Percentiles rank a stretch among this genome's conserved stretches.
These are phyloP conservation scores for Pythium chondricola DNA, from an alignment of 352 stramenopile species.

Conservation along the genomic window DNA sequence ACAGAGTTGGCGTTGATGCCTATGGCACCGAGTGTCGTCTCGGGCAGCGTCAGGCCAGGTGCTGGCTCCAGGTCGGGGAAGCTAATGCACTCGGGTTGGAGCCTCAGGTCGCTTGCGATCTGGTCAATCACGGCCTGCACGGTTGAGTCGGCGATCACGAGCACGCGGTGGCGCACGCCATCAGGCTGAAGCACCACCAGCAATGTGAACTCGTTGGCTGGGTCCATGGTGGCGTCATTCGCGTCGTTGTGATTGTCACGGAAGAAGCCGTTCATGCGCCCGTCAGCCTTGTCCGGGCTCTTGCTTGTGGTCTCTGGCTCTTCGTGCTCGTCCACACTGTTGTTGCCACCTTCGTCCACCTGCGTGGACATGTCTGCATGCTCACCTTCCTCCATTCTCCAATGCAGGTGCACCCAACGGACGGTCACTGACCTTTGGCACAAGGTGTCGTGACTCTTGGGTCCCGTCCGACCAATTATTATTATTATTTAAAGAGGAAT, in stretches of 20 bases:
- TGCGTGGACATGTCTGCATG: constrained; percentile 1
- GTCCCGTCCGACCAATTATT: too few relatives aligned
- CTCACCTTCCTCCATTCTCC: not conserved
- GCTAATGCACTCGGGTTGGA: constrained; percentile 45
- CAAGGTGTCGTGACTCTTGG: too few relatives aligned
- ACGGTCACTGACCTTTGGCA: too few relatives aligned
- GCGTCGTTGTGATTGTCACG: constrained; percentile 4
- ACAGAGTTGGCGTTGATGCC: constrained; percentile 26
- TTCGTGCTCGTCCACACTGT: not conserved
- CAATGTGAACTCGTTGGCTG: constrained; percentile 41
- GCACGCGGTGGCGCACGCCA: constrained; percentile 63
- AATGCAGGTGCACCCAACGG: too few relatives aligned
- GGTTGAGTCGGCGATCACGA: constrained; percentile 41
- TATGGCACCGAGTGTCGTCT: constrained; percentile 32
- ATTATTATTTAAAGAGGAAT: too few relatives aligned
- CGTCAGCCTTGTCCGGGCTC: not conserved
- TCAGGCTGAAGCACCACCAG: constrained; percentile 72
- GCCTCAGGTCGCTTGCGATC: constrained; percentile 53
- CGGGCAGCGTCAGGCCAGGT: constrained; percentile 21
- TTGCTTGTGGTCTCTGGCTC: not conserved
- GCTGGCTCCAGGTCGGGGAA: constrained; percentile 51
- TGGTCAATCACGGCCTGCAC: constrained; percentile 43
- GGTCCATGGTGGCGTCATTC: not conserved
- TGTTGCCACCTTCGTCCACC: not conserved
- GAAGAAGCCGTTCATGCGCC: constrained; percentile 10